Evolutionary conservation across 2,329 filamentous ascomycete species (phyloP).

Genomic region (Cadophora sp.): DNA sequence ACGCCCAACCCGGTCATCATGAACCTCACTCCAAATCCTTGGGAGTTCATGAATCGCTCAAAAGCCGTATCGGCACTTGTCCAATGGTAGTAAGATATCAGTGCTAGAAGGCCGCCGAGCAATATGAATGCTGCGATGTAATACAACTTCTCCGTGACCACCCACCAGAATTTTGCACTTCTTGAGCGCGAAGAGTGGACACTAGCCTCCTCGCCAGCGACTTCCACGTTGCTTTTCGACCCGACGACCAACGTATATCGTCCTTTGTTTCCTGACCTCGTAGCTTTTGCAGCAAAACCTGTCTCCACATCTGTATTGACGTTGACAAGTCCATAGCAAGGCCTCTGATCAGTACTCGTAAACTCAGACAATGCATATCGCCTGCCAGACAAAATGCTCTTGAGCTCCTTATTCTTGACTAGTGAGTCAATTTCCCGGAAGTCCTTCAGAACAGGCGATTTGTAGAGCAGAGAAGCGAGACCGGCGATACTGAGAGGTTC

Average conservation of each 20-base stretch:
- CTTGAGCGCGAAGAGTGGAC: background rate
- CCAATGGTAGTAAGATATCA: conserved; percentile 51
- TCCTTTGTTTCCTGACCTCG: conserved; percentile 2
- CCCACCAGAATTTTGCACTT: conserved; percentile 15
- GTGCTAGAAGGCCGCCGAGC: conserved; percentile 38
- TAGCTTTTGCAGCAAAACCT: conserved; percentile 18
- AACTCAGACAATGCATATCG: conserved; percentile 24
- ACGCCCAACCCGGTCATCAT: conserved; percentile 50
- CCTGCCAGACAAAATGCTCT: conserved; percentile 19
- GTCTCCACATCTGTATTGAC: conserved; percentile 25
- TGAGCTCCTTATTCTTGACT: conserved; percentile 20
- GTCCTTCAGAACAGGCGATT: conserved; percentile 33
- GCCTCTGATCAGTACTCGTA: conserved; percentile 15
- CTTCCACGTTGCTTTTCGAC: background rate
- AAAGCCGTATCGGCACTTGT: conserved; percentile 47
- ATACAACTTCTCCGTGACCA: conserved; percentile 19
- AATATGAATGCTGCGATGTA: conserved; percentile 26
- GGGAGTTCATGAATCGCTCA: conserved; percentile 49
- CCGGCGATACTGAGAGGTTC: conserved; percentile 38
- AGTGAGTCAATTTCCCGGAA: conserved; percentile 31
- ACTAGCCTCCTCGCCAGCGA: background rate
- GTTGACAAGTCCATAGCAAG: conserved; percentile 29
- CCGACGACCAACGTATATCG: conserved; percentile 5
- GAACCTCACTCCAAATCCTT: conserved; percentile 50
- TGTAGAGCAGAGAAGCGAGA: conserved; percentile 33